Evolutionary conservation across 163 green algal genomes (phyloP), one percentile per base, ranked within the genome.

Genomic region (Prototheca stagnorum): DNA sequence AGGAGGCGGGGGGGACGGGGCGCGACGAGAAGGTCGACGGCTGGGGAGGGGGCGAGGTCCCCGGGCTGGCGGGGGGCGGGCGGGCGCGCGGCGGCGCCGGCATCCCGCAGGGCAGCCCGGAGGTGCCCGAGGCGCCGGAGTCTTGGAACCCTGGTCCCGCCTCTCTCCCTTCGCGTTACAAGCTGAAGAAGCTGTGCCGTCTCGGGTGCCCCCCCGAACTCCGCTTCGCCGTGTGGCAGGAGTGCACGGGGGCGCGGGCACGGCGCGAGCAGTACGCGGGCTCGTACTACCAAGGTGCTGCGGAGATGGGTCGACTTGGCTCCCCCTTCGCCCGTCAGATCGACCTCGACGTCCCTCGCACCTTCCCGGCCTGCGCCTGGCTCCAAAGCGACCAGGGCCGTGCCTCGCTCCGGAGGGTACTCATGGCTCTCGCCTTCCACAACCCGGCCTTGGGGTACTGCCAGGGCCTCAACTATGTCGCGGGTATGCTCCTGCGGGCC

Each of bases 401-500:
- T 52, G 45, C 14, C 16, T 62, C 71, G 7, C 53, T 93, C 35
- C 47, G 50, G 2, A 56, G 77, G 9, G 73, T 92, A 41, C 67
- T 93, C 47, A 56, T 71, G 37, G 83, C 83, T 8, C 88, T 82
- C 56, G 64, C 58, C 19, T 51, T 68, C 27, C 79, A 92, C 64
- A 80, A 84, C 39, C 64, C 76, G 8, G 49, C 60, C 5, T 67
- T 93, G 4, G 85, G 85, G 21, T 96, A 96, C 35, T 93, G 82
- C 54, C 84, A 94, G 63, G 69, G 71, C 57, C 89, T 97, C 77
- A 96, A 97, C 62, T 92, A 81, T 34, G 56, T 97, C 19, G 84
- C 82, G 3, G 85, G 78, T 25, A 73, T 94, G 47, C 67, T 93
- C 42, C 74, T 96, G 64, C 60, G 96, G 23, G 77, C 81, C 27